Evolutionary conservation across 2,329 filamentous ascomycete genomes (phyloP).

Genomic region (Botrytis elliptica): DNA sequence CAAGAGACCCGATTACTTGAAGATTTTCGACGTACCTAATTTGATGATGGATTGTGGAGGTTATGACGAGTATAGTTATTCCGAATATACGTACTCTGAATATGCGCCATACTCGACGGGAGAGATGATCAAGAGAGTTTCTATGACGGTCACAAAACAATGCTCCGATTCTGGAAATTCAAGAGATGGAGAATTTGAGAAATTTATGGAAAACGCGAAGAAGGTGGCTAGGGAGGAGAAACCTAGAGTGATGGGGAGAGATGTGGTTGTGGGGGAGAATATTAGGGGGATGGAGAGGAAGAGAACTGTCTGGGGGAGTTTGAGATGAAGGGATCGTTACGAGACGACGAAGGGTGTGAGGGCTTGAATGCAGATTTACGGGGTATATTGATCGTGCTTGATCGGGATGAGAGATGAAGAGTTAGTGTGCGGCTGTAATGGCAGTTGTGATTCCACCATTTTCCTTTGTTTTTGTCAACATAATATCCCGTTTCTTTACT

Average conservation of each 20-base stretch:
- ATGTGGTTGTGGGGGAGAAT: neutral
- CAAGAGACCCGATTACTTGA: neutral
- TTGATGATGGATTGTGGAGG: conserved; percentile 12
- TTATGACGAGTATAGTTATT: neutral
- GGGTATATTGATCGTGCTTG: neutral
- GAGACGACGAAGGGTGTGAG: neutral
- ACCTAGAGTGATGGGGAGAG: neutral
- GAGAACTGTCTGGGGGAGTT: neutral
- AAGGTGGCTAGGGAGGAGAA: neutral
- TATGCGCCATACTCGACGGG: neutral
- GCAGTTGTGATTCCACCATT: neutral
- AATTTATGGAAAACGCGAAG: neutral
- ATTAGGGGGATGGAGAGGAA: neutral
- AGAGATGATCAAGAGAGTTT: neutral
- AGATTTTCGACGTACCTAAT: neutral
- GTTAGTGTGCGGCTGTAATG: neutral
- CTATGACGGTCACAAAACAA: neutral
- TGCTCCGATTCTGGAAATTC: neutral
- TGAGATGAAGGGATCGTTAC: neutral
- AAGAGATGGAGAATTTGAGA: neutral
- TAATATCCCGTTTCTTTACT: conserved; percentile 7
- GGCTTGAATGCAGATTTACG: neutral
- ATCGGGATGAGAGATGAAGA: neutral
- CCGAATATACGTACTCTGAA: neutral
- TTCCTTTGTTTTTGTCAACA: neutral